A percentile compares a stretch with the other conserved stretches of the same genome.
phyloP scores from a whole-genome alignment of 2,329 filamentous ascomycete species.

The Penicillium sp. region DNA sequence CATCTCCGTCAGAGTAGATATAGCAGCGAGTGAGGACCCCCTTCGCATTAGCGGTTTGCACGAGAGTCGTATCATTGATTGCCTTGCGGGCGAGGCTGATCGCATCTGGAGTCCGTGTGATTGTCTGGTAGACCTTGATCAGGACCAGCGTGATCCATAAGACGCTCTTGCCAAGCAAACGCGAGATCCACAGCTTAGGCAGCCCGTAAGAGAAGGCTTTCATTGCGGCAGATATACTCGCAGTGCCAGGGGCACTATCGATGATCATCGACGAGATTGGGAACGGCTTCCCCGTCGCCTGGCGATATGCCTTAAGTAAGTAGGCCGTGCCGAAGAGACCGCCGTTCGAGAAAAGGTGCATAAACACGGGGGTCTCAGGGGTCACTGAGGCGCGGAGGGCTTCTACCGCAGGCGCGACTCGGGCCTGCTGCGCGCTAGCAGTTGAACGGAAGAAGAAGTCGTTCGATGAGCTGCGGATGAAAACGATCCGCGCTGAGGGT shows the following conservation, averaged over 20 bases:
- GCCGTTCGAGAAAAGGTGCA: conserved; percentile 56
- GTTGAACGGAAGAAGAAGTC: conserved; percentile 37
- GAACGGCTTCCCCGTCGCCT: conserved; percentile 35
- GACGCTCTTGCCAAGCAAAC: conserved; percentile 29
- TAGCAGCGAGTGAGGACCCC: conserved; percentile 35
- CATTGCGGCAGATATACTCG: conserved; percentile 27
- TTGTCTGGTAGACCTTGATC: conserved; percentile 19
- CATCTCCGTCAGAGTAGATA: conserved; percentile 44
- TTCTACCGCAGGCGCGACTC: conserved; percentile 39
- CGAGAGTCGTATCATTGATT: conserved; percentile 36
- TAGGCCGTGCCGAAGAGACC: conserved; percentile 45
- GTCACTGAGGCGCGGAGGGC: conserved; percentile 32
- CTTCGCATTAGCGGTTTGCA: conserved; percentile 15
- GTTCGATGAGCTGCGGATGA: conserved; percentile 40
- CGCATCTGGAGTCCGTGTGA: conserved; percentile 27
- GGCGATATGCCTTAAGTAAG: conserved; percentile 43
- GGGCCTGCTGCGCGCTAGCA: conserved; percentile 27
- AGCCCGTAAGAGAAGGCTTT: conserved; percentile 41
- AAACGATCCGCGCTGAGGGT: conserved; percentile 47
- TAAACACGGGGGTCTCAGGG: conserved; percentile 34
- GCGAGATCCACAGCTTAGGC: conserved; percentile 35
- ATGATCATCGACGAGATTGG: conserved; percentile 47
- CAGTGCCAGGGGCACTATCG: conserved; percentile 50
- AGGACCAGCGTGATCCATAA: conserved; percentile 30
- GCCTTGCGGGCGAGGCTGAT: conserved; percentile 30